Evolutionary conservation across 1,139 yeast genomes (phyloP).

Genomic region (Candida albicans): DNA sequence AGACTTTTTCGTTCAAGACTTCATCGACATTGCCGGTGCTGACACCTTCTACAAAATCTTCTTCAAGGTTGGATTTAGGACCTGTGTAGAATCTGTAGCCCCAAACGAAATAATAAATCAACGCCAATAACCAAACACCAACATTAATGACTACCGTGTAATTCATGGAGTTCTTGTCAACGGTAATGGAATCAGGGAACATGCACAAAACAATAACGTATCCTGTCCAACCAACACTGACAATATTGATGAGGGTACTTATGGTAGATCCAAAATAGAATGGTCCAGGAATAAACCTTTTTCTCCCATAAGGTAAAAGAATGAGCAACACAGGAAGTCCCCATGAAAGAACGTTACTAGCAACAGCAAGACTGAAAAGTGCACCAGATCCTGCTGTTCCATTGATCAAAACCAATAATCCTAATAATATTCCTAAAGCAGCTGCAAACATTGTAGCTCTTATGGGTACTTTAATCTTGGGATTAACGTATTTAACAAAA

Average conservation of each 20-base stretch:
- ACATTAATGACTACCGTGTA: constrained; percentile 36
- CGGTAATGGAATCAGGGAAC: constrained; percentile 36
- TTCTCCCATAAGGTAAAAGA: constrained; percentile 41
- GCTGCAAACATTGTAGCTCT: constrained; percentile 62
- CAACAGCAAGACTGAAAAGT: constrained; percentile 50
- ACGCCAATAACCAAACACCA: constrained; percentile 35
- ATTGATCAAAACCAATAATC: constrained; percentile 59
- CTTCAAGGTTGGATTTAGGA: constrained; percentile 35
- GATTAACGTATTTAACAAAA: constrained; percentile 54
- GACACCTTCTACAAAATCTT: constrained; percentile 6
- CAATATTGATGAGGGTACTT: constrained; percentile 35
- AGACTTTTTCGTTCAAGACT: constrained; percentile 1
- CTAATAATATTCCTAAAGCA: constrained; percentile 46
- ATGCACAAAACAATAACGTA: constrained; percentile 38
- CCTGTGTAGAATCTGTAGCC: constrained; percentile 34
- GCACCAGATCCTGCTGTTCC: constrained; percentile 57
- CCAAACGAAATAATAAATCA: constrained; percentile 28
- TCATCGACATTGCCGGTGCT: constrained; percentile 2
- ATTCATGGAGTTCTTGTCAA: constrained; percentile 34
- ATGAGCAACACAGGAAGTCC: constrained; percentile 20
- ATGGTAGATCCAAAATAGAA: constrained; percentile 55
- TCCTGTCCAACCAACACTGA: constrained; percentile 27
- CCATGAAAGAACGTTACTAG: constrained; percentile 46
- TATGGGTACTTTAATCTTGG: constrained; percentile 55
- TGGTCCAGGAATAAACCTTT: constrained; percentile 59